These are phyloP conservation scores for Sphagnum contortum DNA, from an alignment of 225 moss, liverwort and hornwort species.

Conservation along the genomic window DNA sequence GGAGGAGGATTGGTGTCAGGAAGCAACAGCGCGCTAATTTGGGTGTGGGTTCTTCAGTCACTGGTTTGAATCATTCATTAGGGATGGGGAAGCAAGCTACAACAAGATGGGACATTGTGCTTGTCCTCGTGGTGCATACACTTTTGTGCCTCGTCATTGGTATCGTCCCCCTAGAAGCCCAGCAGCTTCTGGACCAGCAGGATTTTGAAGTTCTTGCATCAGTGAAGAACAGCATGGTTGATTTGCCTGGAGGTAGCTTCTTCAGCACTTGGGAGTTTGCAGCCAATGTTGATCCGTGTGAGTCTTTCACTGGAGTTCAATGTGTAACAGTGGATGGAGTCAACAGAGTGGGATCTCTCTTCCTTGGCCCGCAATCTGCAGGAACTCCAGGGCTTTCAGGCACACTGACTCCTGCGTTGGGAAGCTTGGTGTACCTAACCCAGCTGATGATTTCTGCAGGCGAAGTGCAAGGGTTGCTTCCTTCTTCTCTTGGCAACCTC, in stretches of 20 bases:
- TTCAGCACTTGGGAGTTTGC: constrained; percentile 1
- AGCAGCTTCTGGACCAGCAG: neutral
- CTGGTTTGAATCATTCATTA: no score
- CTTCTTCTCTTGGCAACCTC: neutral
- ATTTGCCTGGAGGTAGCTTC: constrained; percentile 1
- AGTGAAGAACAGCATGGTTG: neutral
- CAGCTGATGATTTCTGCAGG: neutral
- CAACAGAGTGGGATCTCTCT: neutral
- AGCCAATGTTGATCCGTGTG: neutral
- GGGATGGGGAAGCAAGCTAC: no score
- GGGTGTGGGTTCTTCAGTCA: no score
- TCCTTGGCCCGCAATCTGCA: constrained; percentile 1
- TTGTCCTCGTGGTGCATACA: no score
- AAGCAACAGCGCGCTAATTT: no score
- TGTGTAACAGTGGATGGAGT: neutral
- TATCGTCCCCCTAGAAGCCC: neutral
- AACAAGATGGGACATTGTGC: no score
- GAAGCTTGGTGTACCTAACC: neutral
- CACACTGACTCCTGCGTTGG: neutral
- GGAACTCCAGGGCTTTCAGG: neutral
- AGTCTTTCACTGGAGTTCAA: neutral
- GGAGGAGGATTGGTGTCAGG: no score
- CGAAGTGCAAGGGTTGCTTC: neutral
- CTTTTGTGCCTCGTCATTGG: no score
- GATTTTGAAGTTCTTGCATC: neutral